These are phyloP conservation scores for Talaromyces adpressus DNA, from an alignment of 495 filamentous ascomycete genomes.

Conservation along the genomic window DNA sequence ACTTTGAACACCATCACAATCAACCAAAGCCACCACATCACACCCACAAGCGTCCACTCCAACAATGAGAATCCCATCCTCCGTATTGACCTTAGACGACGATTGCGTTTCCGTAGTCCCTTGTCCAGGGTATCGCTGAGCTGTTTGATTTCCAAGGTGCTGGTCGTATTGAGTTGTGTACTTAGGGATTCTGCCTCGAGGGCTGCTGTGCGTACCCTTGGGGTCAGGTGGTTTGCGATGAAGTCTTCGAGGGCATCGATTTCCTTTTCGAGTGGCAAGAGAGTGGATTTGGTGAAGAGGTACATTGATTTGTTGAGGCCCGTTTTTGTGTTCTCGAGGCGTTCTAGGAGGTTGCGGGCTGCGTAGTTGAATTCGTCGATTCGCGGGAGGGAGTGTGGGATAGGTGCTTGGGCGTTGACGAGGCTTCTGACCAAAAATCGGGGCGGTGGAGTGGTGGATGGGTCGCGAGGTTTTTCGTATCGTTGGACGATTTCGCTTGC, in stretches of 20 bases:
- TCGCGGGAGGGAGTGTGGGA: slow-evolving; percentile 40
- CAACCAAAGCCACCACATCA: slow-evolving; percentile 82
- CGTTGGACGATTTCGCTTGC: slow-evolving; percentile 68
- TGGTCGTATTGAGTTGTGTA: slow-evolving; percentile 63
- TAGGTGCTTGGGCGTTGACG: slow-evolving; percentile 17
- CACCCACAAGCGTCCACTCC: slow-evolving; percentile 72
- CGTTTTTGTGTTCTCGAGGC: slow-evolving; percentile 48
- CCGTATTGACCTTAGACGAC: slow-evolving; percentile 66
- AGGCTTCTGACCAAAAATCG: slow-evolving; percentile 31
- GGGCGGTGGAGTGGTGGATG: slow-evolving; percentile 20
- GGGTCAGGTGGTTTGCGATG: slow-evolving; percentile 51
- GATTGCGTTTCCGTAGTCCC: slow-evolving; percentile 57
- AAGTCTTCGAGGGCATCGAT: slow-evolving; percentile 43
- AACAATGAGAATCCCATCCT: slow-evolving; percentile 62
- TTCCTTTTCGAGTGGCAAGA: slow-evolving; percentile 35
- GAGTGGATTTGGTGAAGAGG: slow-evolving; percentile 39
- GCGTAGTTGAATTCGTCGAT: slow-evolving; percentile 63
- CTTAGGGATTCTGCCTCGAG: slow-evolving; percentile 73
- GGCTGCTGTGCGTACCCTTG: slow-evolving; percentile 53
- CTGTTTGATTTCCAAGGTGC: slow-evolving; percentile 68
- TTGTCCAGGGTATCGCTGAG: slow-evolving; percentile 71
- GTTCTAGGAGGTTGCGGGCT: slow-evolving; percentile 50
- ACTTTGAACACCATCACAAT: slow-evolving; percentile 64
- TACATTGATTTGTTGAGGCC: slow-evolving; percentile 48
- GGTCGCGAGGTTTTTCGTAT: slow-evolving; percentile 40